Conservation (phyloP, 345 rosid genomes). For the Laguncularia racemosa region DNA sequence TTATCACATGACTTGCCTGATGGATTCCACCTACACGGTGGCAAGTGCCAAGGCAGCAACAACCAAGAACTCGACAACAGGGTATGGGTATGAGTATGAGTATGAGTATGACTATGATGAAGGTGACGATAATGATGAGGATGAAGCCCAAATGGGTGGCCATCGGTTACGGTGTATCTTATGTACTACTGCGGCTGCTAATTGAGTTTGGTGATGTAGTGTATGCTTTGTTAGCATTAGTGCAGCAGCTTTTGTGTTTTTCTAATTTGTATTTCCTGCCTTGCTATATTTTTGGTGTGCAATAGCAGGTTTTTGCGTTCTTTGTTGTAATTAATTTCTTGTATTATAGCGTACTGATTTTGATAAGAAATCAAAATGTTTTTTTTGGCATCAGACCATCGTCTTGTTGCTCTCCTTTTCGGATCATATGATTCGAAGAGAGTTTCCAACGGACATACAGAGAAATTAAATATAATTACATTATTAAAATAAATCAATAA, state of each 20-base stretch:
- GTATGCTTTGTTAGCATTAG: constrained; percentile 1
- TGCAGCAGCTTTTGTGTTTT: neutral
- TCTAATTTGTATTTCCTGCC: neutral
- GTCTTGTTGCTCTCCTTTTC: too few relatives aligned
- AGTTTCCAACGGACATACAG: too few relatives aligned
- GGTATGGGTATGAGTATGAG: constrained; percentile 16
- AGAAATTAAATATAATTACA: too few relatives aligned
- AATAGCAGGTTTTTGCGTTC: constrained; percentile 2
- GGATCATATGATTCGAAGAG: too few relatives aligned
- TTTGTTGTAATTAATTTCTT: neutral
- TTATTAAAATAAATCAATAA: too few relatives aligned
- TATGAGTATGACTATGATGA: constrained; percentile 35
- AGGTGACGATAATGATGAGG: constrained; percentile 36
- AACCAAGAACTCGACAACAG: constrained; percentile 18
- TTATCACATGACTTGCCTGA: constrained; percentile 75
- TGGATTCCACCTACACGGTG: constrained; percentile 69
- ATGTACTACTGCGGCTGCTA: constrained; percentile 84
- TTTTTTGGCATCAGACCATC: too few relatives aligned
- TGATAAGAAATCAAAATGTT: too few relatives aligned
- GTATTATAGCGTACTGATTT: constrained; percentile 5
- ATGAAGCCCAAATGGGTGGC: constrained; percentile 28
- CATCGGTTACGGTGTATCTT: constrained; percentile 76
- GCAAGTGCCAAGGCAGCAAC: constrained; percentile 28
- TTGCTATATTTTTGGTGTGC: constrained; percentile 2
- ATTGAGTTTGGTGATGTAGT: constrained; percentile 26